These are phyloP conservation scores for Kurtzmaniella fragi DNA, from an alignment of 805 yeast genomes.

Conservation along the genomic window DNA sequence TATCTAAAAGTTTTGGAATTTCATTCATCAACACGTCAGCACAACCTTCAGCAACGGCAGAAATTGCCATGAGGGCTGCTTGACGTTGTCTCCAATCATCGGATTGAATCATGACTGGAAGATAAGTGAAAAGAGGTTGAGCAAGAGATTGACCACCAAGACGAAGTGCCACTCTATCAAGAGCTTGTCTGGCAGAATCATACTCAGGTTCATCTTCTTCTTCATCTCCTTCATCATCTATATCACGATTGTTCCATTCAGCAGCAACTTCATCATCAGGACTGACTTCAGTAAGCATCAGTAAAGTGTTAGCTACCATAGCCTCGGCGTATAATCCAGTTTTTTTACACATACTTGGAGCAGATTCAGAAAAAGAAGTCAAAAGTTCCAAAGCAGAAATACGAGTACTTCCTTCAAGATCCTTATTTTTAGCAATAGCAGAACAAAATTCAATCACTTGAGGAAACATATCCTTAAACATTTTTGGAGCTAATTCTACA, in stretches of 20 bases:
- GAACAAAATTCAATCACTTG: slow-evolving; percentile 83
- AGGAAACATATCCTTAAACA: slow-evolving; percentile 87
- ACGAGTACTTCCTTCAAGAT: slow-evolving; percentile 74
- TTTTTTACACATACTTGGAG: slow-evolving; percentile 91
- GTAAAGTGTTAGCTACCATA: slow-evolving; percentile 67
- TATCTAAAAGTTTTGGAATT: slow-evolving; percentile 73
- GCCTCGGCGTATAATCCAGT: slow-evolving; percentile 67
- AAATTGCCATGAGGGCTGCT: slow-evolving; percentile 94
- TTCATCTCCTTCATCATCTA: slow-evolving; percentile 70
- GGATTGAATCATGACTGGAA: slow-evolving; percentile 79
- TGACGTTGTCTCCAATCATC: slow-evolving; percentile 90
- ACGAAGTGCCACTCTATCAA: slow-evolving; percentile 83
- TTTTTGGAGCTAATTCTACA: slow-evolving; percentile 89
- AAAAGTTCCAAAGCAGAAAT: slow-evolving; percentile 83
- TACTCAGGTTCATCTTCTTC: slow-evolving; percentile 75
- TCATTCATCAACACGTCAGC: slow-evolving; percentile 80
- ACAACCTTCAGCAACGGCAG: slow-evolving; percentile 97
- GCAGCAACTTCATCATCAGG: slow-evolving; percentile 83
- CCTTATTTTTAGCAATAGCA: slow-evolving; percentile 76
- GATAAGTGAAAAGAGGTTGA: slow-evolving; percentile 76
- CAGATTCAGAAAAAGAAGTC: slow-evolving; percentile 86
- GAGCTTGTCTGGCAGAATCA: slow-evolving; percentile 90
- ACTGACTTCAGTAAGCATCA: slow-evolving; percentile 91
- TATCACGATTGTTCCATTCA: slow-evolving; percentile 79
- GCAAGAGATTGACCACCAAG: slow-evolving; percentile 82